Base-by-base conservation (phyloP, 2,329 filamentous ascomycete species). In the Lasiodiplodia hormozganensis region DNA sequence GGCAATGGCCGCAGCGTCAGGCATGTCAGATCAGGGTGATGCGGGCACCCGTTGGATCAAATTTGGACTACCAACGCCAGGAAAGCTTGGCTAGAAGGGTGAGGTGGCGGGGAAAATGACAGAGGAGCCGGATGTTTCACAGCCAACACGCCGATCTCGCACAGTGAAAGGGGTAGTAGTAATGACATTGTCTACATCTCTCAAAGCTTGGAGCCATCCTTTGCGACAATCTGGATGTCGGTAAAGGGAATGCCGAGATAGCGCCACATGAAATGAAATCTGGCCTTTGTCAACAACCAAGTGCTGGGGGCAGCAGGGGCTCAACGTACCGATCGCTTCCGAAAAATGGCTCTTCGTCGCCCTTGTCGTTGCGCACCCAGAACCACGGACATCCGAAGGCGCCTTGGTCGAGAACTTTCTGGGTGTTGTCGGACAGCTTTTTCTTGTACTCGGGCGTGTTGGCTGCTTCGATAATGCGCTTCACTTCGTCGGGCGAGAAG, bases 331-430 rank as follows among this genome's bases (percentile, higher is more conserved):
- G 82, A 79, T 94, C 92, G 79, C 90, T 93, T 2, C 92, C 92
- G 78, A 94, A 94, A 76, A 94, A 93, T 0, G 89, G 87, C 80
- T 92, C 89, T 60, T 84, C 84, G 68, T 84, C 77, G 28, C 51
- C 52, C 31, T 64, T 62, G 2, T 36, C 58, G 72, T 90, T 88
- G 21, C 82, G 84, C 3, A 89, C 91, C 85, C 88, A 89, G 70
- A 92, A 83, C 92, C 92, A 95, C 1, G 92, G 92, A 62, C 88
- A 88, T 0, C 92, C 92, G 78, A 92, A 95, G 0, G 92, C 92
- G 0, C 92, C 92, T 62, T 81, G 82, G 47, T 87, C 85, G 18
- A 92, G 77, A 0, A 84, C 83, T 21, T 67, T 57, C 69, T 87
- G 83, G 21, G 91, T 94, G 53, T 85, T 85, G 5, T 79, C 81